A percentile compares a stretch with the other conserved stretches of the same genome.
phyloP scores from a whole-genome alignment of 306 rosid species.

The Gleditsia sinensis region DNA sequence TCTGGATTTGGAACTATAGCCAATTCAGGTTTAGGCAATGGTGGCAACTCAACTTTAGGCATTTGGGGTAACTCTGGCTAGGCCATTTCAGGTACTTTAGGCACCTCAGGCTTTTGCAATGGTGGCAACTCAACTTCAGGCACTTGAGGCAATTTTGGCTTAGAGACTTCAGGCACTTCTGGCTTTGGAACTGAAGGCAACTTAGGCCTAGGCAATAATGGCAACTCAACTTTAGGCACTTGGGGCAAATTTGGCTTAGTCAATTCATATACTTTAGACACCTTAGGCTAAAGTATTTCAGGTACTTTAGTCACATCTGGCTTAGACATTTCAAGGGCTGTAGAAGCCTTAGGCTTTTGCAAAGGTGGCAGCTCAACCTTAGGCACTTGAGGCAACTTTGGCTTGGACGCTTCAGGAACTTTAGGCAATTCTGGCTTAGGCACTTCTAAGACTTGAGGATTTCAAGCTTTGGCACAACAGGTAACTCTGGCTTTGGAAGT shows the following conservation, averaged over 20 bases:
- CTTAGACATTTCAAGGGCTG: no score
- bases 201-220: not conserved
- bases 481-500: conserved; percentile 10
- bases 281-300: no score
- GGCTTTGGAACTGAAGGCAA: not conserved
- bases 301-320: no score
- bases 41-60: no score
- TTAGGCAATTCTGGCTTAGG: not conserved
- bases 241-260: no score
- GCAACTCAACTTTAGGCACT: no score
- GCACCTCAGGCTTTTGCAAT: conserved; percentile 3
- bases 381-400: not conserved
- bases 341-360: no score
- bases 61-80: not conserved
- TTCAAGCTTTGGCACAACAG: not conserved
- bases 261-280: no score
- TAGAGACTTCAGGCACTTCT: not conserved
- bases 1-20: conserved; percentile 20
- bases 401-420: not conserved
- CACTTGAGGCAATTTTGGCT: no score
- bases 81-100: conserved; percentile 12
- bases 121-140: no score
- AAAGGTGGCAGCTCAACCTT: no score
- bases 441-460: no score
- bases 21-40: conserved; percentile 18